These are phyloP conservation scores for Ophiostoma perfectum DNA, from an alignment of 2,329 filamentous ascomycete species.

Conservation along the genomic window DNA sequence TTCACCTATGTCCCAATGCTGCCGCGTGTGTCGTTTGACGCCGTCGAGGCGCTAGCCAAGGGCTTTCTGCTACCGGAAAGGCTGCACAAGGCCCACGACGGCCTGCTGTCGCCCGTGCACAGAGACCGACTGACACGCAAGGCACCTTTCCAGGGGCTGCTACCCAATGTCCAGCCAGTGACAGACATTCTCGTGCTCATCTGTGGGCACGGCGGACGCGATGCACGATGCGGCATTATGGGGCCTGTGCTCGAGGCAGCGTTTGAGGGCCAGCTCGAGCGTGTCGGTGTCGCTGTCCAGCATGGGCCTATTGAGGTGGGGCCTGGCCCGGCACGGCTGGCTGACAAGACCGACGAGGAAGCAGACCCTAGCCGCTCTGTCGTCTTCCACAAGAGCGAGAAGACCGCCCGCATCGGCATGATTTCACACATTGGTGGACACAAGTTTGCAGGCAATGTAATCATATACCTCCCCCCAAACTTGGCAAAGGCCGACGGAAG, in stretches of 20 bases:
- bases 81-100: constrained; percentile 57
- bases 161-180: constrained; percentile 53
- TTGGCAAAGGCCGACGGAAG: constrained; percentile 37
- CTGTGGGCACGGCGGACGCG: constrained; percentile 79
- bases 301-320: constrained; percentile 41
- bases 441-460: constrained; percentile 80
- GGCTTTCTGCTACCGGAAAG: constrained; percentile 60
- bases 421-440: constrained; percentile 81
- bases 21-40: constrained; percentile 54
- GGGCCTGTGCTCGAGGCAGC: constrained; percentile 67
- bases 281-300: constrained; percentile 46
- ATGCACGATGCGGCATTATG: constrained; percentile 74
- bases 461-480: constrained; percentile 66
- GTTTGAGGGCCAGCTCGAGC: constrained; percentile 58
- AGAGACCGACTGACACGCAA: constrained; percentile 48
- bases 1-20: constrained; percentile 76
- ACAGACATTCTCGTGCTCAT: constrained; percentile 71
- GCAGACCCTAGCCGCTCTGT: not conserved
- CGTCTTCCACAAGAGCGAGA: too few relatives aligned
- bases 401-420: constrained; percentile 56
- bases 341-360: not conserved
- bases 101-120: constrained; percentile 50
- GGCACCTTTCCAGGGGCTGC: constrained; percentile 46
- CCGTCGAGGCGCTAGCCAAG: constrained; percentile 53
- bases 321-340: constrained; percentile 16